Evolutionary conservation across 2,329 filamentous ascomycete species (phyloP), one percentile per base, ranked within the genome.

Genomic region (Sporothrix protearum): DNA sequence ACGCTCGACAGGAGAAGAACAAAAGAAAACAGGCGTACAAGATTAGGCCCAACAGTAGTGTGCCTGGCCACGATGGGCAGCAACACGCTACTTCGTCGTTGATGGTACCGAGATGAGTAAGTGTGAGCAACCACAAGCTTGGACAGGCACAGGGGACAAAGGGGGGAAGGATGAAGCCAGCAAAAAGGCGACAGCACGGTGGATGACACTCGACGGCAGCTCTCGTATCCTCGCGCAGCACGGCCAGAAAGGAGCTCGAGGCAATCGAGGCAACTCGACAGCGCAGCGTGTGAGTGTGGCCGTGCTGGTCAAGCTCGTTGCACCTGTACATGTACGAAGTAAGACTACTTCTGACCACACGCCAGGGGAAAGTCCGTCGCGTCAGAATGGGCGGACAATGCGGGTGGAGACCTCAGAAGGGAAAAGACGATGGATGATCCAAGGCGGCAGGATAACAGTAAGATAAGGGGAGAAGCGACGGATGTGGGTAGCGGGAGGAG

Each of bases 301-400:
- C 42, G 22, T 68, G 64, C 30, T 55, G 8, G 33, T 33, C 53
- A n/a, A 25, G 63, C 42, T 66, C 19, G 42, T 51, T 67, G 63
- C 63, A 51, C 64, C 64, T 53, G 63, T 51, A 28, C 49, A 22
- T 25, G 61, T 66, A 39, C 6, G 16, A 2, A 6, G 36, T 39
- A 4, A 9, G 4, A 39, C 9, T 42, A 25, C 28, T 28, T 55
- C 39, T 59, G 53, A 33, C 68, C 42, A 55, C 30, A 45, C 6
- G 36, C 69, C 47, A 66, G 49, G 7, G 10, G 22, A 49, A 64
- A 64, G 53, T 47, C 69, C 57, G 59, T 66, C 69, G 69, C 61
- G 69, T 67, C 69, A 66, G 57, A 45, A 66, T 36, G n/a, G n/a
- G 55, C n/a, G 69, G 69, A 63, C 69, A 42, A 70, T 70, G 69